A percentile compares a stretch with the other conserved stretches of the same genome.
phyloP scores from a whole-genome alignment of 2,329 filamentous ascomycete species.

The Penicillium sclerotiorum region DNA sequence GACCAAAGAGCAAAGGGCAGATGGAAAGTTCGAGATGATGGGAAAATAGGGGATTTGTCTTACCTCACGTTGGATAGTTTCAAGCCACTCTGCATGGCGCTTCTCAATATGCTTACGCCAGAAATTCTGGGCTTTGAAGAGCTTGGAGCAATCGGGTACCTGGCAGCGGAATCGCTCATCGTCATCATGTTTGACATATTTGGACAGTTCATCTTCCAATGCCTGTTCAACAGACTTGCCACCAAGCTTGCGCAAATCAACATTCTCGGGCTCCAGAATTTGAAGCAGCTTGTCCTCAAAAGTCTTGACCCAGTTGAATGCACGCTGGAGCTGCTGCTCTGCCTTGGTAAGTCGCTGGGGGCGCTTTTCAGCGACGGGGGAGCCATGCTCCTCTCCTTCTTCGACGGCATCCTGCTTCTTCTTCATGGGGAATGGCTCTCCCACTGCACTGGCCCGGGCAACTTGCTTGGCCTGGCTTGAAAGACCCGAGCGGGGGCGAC shows the following conservation, averaged over 20 bases:
- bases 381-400: conserved; percentile 65
- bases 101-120: conserved; percentile 99
- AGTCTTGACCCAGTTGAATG: conserved; percentile 98
- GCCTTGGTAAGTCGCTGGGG: conserved; percentile 73
- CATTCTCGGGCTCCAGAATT: conserved; percentile 84
- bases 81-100: conserved; percentile 85
- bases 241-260: conserved; percentile 86
- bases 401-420: conserved; percentile 68
- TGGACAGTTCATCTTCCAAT: conserved; percentile 79
- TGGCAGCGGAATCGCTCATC: conserved; percentile 97
- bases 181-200: conserved; percentile 95
- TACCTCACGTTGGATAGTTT: conserved; percentile 80
- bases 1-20: no score
- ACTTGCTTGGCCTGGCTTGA: conserved; percentile 81
- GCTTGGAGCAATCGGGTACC: conserved; percentile 90
- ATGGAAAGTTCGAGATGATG: no score
- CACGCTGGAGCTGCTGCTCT: conserved; percentile 88
- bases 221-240: conserved; percentile 85
- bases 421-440: conserved; percentile 81
- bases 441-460: conserved; percentile 78
- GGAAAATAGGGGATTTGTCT: conserved; percentile 35
- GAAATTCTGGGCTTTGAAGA: conserved; percentile 96
- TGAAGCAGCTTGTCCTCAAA: conserved; percentile 97
- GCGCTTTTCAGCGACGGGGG: conserved; percentile 72
- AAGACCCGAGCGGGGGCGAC: conserved; percentile 82